Evolutionary conservation across 2,329 filamentous ascomycete species (phyloP).

Genomic region (Huntiella decipiens): DNA sequence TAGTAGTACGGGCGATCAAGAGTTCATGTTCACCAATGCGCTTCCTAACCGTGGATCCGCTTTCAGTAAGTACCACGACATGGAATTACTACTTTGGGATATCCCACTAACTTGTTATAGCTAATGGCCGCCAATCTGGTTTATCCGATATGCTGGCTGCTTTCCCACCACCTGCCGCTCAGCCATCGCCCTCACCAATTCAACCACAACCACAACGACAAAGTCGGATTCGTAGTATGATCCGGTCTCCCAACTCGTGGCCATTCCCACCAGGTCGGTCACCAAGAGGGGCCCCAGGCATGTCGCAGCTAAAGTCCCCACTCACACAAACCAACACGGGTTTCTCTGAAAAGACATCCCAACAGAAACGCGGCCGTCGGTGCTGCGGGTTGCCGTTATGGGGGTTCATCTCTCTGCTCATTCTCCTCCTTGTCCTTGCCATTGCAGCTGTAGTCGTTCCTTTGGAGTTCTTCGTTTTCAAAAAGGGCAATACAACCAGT

Average conservation of each 20-base stretch:
- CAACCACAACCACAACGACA: conserved; percentile 22
- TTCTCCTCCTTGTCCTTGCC: conserved; percentile 53
- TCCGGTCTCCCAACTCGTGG: conserved; percentile 26
- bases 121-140: conserved; percentile 30
- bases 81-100: background rate
- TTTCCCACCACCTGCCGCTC: conserved; percentile 37
- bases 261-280: conserved; percentile 22
- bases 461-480: conserved; percentile 42
- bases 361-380: conserved; percentile 29
- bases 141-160: conserved; percentile 47
- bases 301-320: conserved; percentile 8
- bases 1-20: conserved; percentile 34
- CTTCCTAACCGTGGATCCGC: conserved; percentile 2
- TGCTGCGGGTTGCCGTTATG: conserved; percentile 76
- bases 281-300: background rate
- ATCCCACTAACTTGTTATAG: conserved; percentile 8
- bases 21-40: conserved; percentile 31
- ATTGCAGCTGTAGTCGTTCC: conserved; percentile 72
- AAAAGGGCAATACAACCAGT: conserved; percentile 19
- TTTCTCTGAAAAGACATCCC: conserved; percentile 9
- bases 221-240: conserved; percentile 23
- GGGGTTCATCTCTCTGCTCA: conserved; percentile 46
- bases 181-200: conserved; percentile 11
- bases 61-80: background rate
- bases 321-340: conserved; percentile 4